These are phyloP conservation scores for Arabidopsis suecica DNA, from an alignment of 345 rosid species.

Conservation along the genomic window DNA sequence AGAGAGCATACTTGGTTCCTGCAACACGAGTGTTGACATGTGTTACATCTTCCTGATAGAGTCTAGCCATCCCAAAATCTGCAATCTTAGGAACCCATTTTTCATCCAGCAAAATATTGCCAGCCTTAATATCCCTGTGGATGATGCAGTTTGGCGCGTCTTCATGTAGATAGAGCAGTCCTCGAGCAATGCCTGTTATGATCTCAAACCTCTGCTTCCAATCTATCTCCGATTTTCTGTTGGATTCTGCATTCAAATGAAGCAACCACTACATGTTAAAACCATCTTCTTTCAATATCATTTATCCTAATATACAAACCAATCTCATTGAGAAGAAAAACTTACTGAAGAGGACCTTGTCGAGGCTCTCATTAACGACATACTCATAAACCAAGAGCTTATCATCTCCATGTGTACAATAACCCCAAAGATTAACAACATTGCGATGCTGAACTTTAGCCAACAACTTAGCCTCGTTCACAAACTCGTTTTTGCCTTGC, in stretches of 20 bases:
- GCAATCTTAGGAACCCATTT: slow-evolving; percentile 98
- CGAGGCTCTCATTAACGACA: slow-evolving; percentile 82
- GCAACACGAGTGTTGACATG: slow-evolving; percentile 93
- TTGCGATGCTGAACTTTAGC: slow-evolving; percentile 95
- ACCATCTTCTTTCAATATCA: background rate
- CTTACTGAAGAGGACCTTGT: slow-evolving; percentile 95
- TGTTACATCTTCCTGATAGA: slow-evolving; percentile 86
- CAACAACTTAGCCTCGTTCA: slow-evolving; percentile 84
- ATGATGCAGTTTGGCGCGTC: slow-evolving; percentile 81
- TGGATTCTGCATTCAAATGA: slow-evolving; percentile 55
- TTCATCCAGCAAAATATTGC: slow-evolving; percentile 88
- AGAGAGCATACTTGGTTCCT: slow-evolving; percentile 83
- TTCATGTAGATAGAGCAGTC: slow-evolving; percentile 93
- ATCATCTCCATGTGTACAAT: slow-evolving; percentile 78
- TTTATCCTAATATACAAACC: background rate
- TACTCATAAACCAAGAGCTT: slow-evolving; percentile 96
- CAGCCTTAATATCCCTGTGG: slow-evolving; percentile 96
- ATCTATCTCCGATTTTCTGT: slow-evolving; percentile 58
- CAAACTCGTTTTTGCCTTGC: slow-evolving; percentile 89
- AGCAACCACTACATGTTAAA: slow-evolving; percentile 8
- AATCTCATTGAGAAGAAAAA: slow-evolving; percentile 14
- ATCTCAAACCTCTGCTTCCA: slow-evolving; percentile 86
- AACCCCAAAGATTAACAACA: slow-evolving; percentile 88
- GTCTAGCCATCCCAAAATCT: slow-evolving; percentile 99
- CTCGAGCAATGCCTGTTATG: slow-evolving; percentile 80